Base-by-base conservation (phyloP, 306 rosid species). In the Dalbergia cultrata region DNA sequence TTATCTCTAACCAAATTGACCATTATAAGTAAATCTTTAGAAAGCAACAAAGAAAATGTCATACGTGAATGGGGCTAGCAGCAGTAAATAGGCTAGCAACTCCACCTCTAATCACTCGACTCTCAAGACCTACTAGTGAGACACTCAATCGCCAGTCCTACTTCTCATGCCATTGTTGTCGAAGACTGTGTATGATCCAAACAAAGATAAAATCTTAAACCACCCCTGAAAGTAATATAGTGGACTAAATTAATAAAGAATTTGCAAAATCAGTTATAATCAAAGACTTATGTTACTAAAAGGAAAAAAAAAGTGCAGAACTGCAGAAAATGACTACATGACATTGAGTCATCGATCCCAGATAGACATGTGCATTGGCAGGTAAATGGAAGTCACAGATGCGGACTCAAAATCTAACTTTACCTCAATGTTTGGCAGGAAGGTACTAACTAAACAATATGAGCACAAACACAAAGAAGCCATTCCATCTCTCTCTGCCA, bases 401-500 rank as follows among this genome's bases (percentile, higher is more conserved):
- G 12, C 62, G 58, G 10, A 61, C 9, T 44, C 3, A 59, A 39
- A 21, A 21, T 57, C 37, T 7, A 79, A 69, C 18, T 60, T 31
- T 85, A 95, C 98, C 98, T 95, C 98, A 2, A 91, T 60, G 91
- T 89, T 80, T 94, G 98, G 90, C 92, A 90, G 14, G 92, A 81
- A 77, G 99, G 99, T 34, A 76, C 88, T 72, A 95, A 54, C 80
- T 95, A 95, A 17, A 95, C 97, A 62, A 95, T 93, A 80, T 91
- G 91, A 80, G 90, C 95, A 76, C 97, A 86, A 80, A 95, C 97
- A 58, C 90, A 88, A 6, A 95, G 87, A 78, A 95, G 93, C 92
- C 94, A 93, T 50, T 88, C 97, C 90, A 95, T 91, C 86, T 95
- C 99, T 84, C 94, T 86, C 60, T 82, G 78, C 98, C 98, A 92